Evolutionary conservation across 345 rosid genomes (phyloP).

Genomic region (Salix brachista): DNA sequence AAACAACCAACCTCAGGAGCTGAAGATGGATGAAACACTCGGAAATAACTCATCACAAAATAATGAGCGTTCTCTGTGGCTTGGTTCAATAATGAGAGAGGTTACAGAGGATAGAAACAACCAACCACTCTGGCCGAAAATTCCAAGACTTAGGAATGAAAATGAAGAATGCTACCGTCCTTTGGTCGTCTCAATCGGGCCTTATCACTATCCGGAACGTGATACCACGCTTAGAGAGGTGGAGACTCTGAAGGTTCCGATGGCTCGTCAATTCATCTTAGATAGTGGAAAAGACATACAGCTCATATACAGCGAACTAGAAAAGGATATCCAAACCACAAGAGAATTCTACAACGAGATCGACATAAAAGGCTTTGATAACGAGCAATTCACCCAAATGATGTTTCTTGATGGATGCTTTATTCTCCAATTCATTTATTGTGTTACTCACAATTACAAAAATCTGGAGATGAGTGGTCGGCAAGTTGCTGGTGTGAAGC

Average conservation of each 20-base stretch:
- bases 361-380: too few relatives aligned
- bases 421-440: neutral
- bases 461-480: neutral
- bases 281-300: neutral
- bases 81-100: too few relatives aligned
- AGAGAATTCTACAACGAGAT: neutral
- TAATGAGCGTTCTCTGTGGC: too few relatives aligned
- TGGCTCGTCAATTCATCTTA: neutral
- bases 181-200: neutral
- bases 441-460: too few relatives aligned
- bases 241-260: neutral
- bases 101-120: too few relatives aligned
- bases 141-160: neutral
- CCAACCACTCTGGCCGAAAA: too few relatives aligned
- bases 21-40: too few relatives aligned
- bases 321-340: too few relatives aligned
- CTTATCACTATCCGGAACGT: neutral
- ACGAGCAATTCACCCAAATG: neutral
- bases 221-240: neutral
- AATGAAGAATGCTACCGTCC: neutral
- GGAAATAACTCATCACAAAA: too few relatives aligned
- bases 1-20: too few relatives aligned
- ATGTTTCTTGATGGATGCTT: neutral
- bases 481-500: neutral
- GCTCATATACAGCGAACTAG: fast-evolving